Conservation (phyloP, 805 yeast genomes). For the Yamadazyma akitaensis region DNA sequence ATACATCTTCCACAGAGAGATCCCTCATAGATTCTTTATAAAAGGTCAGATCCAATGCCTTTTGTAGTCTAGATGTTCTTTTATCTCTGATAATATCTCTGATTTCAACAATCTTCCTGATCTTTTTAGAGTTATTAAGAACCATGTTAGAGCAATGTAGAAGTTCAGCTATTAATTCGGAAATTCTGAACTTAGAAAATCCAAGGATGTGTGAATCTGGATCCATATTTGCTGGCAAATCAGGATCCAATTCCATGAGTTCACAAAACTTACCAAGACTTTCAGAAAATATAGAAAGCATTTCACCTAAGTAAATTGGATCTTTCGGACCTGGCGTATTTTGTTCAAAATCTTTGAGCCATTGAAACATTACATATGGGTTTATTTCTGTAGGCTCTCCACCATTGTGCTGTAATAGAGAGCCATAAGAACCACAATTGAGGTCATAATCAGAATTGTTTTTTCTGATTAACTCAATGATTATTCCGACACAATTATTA, state of each 20-base stretch:
- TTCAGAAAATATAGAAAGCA: conserved; percentile 74
- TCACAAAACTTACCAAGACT: conserved; percentile 67
- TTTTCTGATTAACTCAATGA: conserved; percentile 90
- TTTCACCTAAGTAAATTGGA: conserved; percentile 85
- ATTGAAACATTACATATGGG: conserved; percentile 40
- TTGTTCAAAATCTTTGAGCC: conserved; percentile 57
- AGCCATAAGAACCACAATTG: conserved; percentile 77
- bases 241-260: conserved; percentile 46
- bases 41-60: conserved; percentile 32
- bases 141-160: conserved; percentile 98
- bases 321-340: conserved; percentile 93
- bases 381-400: conserved; percentile 37
- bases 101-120: conserved; percentile 62
- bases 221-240: conserved; percentile 16
- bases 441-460: conserved; percentile 94
- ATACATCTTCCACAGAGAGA: conserved; percentile 24
- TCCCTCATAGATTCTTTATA: not conserved
- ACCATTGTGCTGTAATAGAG: conserved; percentile 39
- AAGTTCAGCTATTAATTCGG: conserved; percentile 90
- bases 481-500: conserved; percentile 90
- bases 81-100: conserved; percentile 62
- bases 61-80: conserved; percentile 42
- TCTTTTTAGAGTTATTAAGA: conserved; percentile 71
- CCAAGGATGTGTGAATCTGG: conserved; percentile 57
- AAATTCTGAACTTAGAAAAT: conserved; percentile 83